phyloP scores from a whole-genome alignment of 176 grass and related monocot species.

The Echinochloa phyllopogon region DNA sequence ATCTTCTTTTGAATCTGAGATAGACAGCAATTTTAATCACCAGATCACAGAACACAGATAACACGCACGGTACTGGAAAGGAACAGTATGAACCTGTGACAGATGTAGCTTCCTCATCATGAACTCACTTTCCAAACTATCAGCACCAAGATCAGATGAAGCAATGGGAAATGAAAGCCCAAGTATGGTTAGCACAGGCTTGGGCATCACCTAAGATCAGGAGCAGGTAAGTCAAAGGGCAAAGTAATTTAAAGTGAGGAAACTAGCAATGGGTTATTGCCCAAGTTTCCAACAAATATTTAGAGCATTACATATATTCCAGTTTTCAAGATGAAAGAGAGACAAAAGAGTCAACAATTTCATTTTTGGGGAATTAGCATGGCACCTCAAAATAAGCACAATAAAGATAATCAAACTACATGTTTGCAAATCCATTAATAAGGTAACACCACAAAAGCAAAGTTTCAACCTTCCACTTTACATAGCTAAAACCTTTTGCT shows the following conservation, averaged over 20 bases:
- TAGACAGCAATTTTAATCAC: slow-evolving; percentile 42
- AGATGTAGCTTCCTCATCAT: slow-evolving; percentile 80
- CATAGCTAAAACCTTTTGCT: slow-evolving; percentile 7
- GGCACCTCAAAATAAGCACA: background rate
- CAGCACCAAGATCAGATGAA: slow-evolving; percentile 86
- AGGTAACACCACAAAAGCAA: background rate
- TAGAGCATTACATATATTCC: background rate
- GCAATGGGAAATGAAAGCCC: slow-evolving; percentile 75
- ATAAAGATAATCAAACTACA: slow-evolving; percentile 10
- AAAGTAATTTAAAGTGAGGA: slow-evolving; percentile 6
- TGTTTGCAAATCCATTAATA: background rate
- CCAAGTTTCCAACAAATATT: slow-evolving; percentile 11
- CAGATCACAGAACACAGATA: slow-evolving; percentile 16
- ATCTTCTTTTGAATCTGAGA: slow-evolving; percentile 80
- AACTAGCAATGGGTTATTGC: background rate
- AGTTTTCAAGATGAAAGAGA: background rate
- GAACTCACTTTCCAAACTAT: slow-evolving; percentile 91
- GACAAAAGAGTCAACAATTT: background rate
- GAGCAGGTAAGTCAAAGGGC: slow-evolving; percentile 32
- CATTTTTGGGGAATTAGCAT: slow-evolving; percentile 13
- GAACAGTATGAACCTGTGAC: slow-evolving; percentile 66
- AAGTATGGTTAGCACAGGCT: slow-evolving; percentile 82
- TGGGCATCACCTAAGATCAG: slow-evolving; percentile 82
- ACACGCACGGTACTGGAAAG: slow-evolving; percentile 13
- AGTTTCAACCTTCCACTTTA: slow-evolving; percentile 11